Evolutionary conservation across 441 rosid genomes (phyloP), one percentile per base, ranked within the genome.

Genomic region (Syzygium malaccense): DNA sequence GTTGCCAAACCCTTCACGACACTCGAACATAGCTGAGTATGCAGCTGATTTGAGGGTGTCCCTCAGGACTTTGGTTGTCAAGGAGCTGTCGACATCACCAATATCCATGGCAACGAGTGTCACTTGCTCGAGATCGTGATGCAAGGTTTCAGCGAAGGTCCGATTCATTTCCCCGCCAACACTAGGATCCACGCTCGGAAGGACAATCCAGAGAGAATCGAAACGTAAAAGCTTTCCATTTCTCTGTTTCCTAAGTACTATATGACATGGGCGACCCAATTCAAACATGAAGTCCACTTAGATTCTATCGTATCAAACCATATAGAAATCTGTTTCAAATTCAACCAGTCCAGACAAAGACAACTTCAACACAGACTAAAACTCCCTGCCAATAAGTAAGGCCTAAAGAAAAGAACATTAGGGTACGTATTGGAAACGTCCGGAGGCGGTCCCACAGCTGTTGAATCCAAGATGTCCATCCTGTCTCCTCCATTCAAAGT

Each of bases 161-260:
- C 97, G 28, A 62, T 93, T 62, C 95, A 94, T 93, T 96, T 96
- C 89, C 94, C 96, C n/a, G 99, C 94, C 54, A 94, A 95, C 90
- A 95, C 99, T 3, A 95, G 98, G 99, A 95, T 98, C 87, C 99
- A 96, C 86, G 92, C 98, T 10, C 92, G 88, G 79, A 95, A 92
- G 68, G 93, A 95, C 91, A 94, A 94, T 88, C 96, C 97, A 41
- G 92, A 94, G 87, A 92, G 94, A 41, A 41, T 41, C 45, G 45
- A 41, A 41, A 41, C 45, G 45, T 41, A 41, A 41, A 41, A 41
- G 45, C 45, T 41, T 41, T 41, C 45, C 45, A 41, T 41, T 41
- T 41, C 45, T 41, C 45, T 41, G 45, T 41, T 41, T 41, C 45
- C 45, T 41, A 41, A 41, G 6, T 7, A 41, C 45, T 41, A 41